Percentiles rank a stretch among this genome's conserved stretches.
Evolutionary conservation across 1,139 yeast species (phyloP).

Genomic region (Martiniozyma asiatica): DNA sequence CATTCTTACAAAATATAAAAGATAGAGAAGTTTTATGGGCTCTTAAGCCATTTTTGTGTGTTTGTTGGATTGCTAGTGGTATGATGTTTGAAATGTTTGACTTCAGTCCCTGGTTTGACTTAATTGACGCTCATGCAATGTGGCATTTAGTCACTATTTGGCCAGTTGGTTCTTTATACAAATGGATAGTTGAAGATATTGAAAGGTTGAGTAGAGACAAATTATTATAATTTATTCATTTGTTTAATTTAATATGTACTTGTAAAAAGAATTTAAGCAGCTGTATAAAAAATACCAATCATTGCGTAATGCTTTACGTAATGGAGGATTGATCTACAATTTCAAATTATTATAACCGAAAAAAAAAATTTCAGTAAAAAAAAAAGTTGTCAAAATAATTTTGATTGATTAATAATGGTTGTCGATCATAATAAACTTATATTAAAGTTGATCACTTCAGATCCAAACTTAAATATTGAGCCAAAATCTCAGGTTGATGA

Average conservation of each 20-base stretch:
- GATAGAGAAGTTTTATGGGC: slow-evolving; percentile 27
- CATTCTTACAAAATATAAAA: slow-evolving; percentile 17
- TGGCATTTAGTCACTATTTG: slow-evolving; percentile 80
- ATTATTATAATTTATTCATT: background rate
- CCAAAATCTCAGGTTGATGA: too few species aligned
- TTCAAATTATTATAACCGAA: background rate
- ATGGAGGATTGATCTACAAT: too few species aligned
- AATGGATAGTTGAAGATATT: slow-evolving; percentile 24
- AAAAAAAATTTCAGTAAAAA: background rate
- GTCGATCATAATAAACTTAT: too few species aligned
- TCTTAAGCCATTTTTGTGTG: slow-evolving; percentile 42
- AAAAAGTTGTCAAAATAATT: background rate
- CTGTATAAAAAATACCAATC: too few species aligned
- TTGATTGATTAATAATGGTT: too few species aligned
- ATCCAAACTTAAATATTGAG: too few species aligned
- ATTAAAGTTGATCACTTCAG: too few species aligned
- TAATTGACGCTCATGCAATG: slow-evolving; percentile 83
- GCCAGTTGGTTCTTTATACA: slow-evolving; percentile 33
- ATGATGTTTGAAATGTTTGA: slow-evolving; percentile 86
- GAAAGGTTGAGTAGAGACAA: slow-evolving; percentile 11
- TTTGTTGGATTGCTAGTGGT: slow-evolving; percentile 45
- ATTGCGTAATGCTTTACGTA: too few species aligned
- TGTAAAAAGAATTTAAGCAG: too few species aligned
- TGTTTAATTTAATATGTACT: too few species aligned
- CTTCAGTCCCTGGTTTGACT: slow-evolving; percentile 59